Evolutionary conservation across 306 rosid genomes (phyloP).

Genomic region (Styphnolobium japonicum): DNA sequence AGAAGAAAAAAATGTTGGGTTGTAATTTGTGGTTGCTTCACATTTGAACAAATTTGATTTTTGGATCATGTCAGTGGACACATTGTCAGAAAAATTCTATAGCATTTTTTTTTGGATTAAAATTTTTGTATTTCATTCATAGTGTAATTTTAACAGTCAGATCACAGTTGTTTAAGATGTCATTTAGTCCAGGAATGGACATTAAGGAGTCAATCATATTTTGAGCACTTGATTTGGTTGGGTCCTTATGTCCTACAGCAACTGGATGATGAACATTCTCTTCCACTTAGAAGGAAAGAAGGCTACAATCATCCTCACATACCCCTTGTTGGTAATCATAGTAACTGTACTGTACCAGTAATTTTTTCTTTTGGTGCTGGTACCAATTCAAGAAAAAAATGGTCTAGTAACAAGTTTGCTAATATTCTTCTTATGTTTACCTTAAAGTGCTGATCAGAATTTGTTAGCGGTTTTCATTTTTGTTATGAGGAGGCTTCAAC

Average conservation of each 20-base stretch:
- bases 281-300: constrained; percentile 65
- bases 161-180: too few relatives aligned
- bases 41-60: too few relatives aligned
- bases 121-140: neutral
- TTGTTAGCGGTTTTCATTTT: neutral
- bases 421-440: neutral
- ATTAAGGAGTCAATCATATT: constrained; percentile 44
- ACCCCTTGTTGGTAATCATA: neutral
- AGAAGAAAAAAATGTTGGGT: neutral
- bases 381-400: neutral
- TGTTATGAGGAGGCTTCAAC: neutral
- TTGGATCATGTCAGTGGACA: neutral
- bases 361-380: too few relatives aligned
- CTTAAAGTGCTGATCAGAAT: neutral
- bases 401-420: neutral
- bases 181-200: too few relatives aligned
- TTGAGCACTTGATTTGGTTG: constrained; percentile 60
- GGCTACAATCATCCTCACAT: constrained; percentile 48
- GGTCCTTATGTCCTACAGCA: constrained; percentile 66
- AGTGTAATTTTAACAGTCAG: neutral
- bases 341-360: neutral
- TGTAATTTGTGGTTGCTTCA: neutral
- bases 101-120: neutral
- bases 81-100: neutral
- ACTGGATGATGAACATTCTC: constrained; percentile 86